A percentile compares a stretch with the other conserved stretches of the same genome.
Conservation (phyloP, 805 yeast genomes). For the Candida gorgasii region DNA sequence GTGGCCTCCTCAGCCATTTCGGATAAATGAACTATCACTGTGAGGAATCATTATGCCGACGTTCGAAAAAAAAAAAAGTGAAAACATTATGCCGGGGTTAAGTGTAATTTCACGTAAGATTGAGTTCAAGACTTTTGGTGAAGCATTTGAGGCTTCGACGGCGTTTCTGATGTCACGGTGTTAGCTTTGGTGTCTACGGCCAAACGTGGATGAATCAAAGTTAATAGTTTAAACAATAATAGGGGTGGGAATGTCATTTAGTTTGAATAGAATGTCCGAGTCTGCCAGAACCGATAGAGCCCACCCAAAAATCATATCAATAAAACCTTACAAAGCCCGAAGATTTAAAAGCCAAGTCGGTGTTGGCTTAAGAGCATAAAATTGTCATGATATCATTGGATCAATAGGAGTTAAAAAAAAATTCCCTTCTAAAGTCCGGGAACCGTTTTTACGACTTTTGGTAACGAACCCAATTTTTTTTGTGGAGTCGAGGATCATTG, state of each 20-base stretch:
- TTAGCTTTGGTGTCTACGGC: too few species aligned
- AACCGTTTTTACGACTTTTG: background rate
- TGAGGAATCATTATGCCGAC: background rate
- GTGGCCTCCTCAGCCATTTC: background rate
- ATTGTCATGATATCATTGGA: background rate
- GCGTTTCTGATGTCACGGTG: too few species aligned
- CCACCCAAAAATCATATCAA: background rate
- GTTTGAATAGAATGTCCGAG: too few species aligned
- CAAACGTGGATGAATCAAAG: too few species aligned
- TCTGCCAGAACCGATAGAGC: too few species aligned
- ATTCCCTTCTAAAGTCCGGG: background rate
- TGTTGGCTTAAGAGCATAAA: background rate
- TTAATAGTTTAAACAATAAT: too few species aligned
- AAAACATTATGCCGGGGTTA: background rate
- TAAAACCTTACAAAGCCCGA: too few species aligned
- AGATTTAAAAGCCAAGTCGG: background rate
- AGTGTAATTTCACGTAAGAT: background rate
- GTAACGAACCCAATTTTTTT: conserved; percentile 2
- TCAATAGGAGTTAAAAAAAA: background rate
- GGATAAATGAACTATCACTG: background rate
- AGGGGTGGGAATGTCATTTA: too few species aligned
- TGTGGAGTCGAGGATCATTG: conserved; percentile 1
- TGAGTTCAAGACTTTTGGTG: background rate
- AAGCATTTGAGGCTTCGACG: background rate
- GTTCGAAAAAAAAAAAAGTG: background rate